Percentiles rank a stretch among this genome's conserved stretches.
These are phyloP conservation scores for Paraglomus occultum DNA, from an alignment of 192 early-diverging fungal genomes.

Conservation along the genomic window DNA sequence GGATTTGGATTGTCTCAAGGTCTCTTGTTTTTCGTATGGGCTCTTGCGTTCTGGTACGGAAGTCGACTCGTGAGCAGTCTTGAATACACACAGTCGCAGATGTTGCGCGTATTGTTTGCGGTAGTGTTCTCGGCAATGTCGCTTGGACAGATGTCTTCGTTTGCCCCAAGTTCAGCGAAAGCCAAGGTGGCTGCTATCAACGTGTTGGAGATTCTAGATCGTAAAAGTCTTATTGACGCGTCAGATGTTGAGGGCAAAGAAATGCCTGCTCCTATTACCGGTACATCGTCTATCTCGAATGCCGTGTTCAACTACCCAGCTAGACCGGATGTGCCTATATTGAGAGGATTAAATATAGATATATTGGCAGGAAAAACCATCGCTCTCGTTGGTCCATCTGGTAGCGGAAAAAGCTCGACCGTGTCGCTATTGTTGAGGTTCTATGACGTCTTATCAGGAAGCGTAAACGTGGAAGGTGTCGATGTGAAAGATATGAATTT, in stretches of 20 bases:
- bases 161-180: conserved; percentile 49
- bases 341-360: conserved; percentile 54
- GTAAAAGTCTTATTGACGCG: conserved; percentile 63
- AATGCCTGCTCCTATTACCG: conserved; percentile 38
- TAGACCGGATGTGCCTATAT: conserved; percentile 55
- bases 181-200: conserved; percentile 66
- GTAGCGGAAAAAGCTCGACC: conserved; percentile 78
- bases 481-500: conserved; percentile 62
- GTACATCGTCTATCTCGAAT: conserved; percentile 48
- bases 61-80: conserved; percentile 56
- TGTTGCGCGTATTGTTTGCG: conserved; percentile 70
- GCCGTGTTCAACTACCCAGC: conserved; percentile 71
- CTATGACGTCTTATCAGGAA: conserved; percentile 71
- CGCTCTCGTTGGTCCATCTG: conserved; percentile 83
- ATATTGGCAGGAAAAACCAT: conserved; percentile 66
- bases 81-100: conserved; percentile 38
- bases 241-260: conserved; percentile 42
- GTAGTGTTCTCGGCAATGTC: conserved; percentile 68
- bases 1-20: conserved; percentile 71
- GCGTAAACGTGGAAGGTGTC: conserved; percentile 58
- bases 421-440: conserved; percentile 68
- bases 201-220: conserved; percentile 69
- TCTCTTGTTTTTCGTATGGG: conserved; percentile 71
- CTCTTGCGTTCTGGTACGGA: conserved; percentile 73
- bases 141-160: conserved; percentile 51